Evolutionary conservation across 768 basidiomycete genomes (phyloP).

Genomic region (Termitomyces eurrhizus): DNA sequence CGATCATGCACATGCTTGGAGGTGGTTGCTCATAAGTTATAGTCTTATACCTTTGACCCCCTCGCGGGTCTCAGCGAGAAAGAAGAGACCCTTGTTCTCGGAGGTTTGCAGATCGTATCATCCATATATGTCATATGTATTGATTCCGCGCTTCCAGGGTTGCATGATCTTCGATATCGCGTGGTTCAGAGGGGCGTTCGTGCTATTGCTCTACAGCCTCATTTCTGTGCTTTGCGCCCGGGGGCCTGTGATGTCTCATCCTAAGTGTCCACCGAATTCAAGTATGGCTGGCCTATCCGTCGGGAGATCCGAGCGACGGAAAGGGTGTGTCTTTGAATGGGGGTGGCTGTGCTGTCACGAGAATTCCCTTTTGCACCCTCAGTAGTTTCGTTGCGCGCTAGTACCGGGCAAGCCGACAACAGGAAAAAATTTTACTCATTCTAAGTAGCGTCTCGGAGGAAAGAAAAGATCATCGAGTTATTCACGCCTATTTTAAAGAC

Average conservation of each 20-base stretch:
- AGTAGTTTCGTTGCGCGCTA: no score
- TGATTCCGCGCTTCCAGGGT: neutral
- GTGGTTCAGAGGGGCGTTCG: conserved; percentile 45
- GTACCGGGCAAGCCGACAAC: no score
- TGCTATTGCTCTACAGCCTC: conserved; percentile 47
- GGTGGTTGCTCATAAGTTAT: neutral
- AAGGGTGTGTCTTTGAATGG: no score
- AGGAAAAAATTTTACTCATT: no score
- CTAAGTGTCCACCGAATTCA: neutral
- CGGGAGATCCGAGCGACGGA: no score
- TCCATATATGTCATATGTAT: neutral
- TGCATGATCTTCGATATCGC: conserved; percentile 30
- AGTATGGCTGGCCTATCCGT: no score
- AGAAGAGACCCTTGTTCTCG: conserved; percentile 56
- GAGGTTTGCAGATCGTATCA: conserved; percentile 39
- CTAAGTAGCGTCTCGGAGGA: no score
- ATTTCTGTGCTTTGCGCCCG: conserved; percentile 53
- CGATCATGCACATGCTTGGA: neutral
- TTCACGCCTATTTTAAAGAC: no score
- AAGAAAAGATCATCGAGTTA: no score
- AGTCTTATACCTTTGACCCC: conserved; percentile 71
- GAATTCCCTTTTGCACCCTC: no score
- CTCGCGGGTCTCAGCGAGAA: conserved; percentile 45
- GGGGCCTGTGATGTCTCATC: conserved; percentile 32
- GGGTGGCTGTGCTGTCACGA: no score